phyloP scores from a whole-genome alignment of 75 land plant species.

The Selaginella tamariscina region DNA sequence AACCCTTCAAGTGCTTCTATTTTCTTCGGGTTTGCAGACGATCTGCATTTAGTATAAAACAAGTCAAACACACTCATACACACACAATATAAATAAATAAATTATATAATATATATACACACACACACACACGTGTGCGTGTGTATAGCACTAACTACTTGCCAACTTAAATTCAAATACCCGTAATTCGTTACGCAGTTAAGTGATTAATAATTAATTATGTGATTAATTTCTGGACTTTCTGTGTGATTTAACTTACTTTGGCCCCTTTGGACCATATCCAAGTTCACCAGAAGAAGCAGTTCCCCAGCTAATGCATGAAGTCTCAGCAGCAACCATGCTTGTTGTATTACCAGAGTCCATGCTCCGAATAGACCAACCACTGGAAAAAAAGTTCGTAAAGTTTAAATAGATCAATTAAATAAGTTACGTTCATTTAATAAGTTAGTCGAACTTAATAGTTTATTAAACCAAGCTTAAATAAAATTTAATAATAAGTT shows the following conservation, averaged over 20 bases:
- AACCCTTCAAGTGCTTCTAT: slow-evolving; percentile 84
- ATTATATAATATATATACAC: not conserved
- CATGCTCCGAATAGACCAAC: slow-evolving; percentile 86
- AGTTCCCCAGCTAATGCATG: slow-evolving; percentile 95
- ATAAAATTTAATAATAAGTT: not conserved
- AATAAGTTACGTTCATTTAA: not conserved
- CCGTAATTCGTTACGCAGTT: no score
- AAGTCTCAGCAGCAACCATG: slow-evolving; percentile 76
- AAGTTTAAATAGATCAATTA: no score
- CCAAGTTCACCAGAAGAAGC: slow-evolving; percentile 84
- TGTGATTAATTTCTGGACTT: no score
- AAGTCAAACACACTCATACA: not conserved
- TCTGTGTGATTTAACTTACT: slow-evolving; percentile 37
- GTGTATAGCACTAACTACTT: no score
- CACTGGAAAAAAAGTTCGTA: slow-evolving; percentile 33
- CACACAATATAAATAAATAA: not conserved
- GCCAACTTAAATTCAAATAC: no score
- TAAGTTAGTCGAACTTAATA: not conserved
- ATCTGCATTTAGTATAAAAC: slow-evolving; percentile 34
- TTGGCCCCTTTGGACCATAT: slow-evolving; percentile 83
- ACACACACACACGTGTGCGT: no score
- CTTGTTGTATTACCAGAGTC: slow-evolving; percentile 73
- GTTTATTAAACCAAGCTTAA: not conserved
- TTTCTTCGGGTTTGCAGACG: slow-evolving; percentile 88
- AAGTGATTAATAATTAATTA: no score